Percentiles rank a stretch among this genome's conserved stretches.
These are phyloP conservation scores for Panaeolus papilionaceus DNA, from an alignment of 768 basidiomycete genomes.

Conservation along the genomic window DNA sequence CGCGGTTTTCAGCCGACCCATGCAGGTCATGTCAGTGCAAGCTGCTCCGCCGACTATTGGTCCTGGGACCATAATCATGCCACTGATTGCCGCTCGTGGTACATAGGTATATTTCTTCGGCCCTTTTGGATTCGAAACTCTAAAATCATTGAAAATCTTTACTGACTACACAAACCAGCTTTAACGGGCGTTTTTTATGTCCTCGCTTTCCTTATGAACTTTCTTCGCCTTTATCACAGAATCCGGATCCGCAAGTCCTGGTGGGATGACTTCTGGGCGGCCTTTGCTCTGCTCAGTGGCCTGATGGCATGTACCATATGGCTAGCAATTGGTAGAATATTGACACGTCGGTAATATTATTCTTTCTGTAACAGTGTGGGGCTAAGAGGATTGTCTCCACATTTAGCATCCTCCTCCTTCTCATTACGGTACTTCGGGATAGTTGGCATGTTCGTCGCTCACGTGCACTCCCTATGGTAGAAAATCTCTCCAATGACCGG, in stretches of 20 bases:
- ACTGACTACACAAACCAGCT: neutral
- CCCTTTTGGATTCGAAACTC: neutral
- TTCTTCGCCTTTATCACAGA: neutral
- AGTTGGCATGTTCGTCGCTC: constrained; percentile 13
- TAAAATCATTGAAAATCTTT: too few species aligned
- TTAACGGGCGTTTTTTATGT: constrained; percentile 14
- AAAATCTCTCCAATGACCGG: neutral
- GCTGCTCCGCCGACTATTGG: neutral
- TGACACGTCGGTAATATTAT: neutral
- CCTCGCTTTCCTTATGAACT: constrained; percentile 18
- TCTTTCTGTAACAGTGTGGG: too few species aligned
- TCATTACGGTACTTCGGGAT: neutral
- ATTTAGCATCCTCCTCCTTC: neutral
- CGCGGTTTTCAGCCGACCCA: too few species aligned
- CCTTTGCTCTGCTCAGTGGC: constrained; percentile 24
- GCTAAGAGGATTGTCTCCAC: neutral
- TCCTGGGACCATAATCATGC: neutral
- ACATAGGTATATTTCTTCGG: neutral
- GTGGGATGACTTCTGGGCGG: constrained; percentile 12
- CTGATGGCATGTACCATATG: neutral
- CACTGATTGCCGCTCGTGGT: neutral
- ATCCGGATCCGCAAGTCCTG: neutral
- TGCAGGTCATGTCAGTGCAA: neutral
- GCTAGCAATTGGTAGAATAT: neutral
- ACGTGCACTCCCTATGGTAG: constrained; percentile 24